These are phyloP conservation scores for Myxozyma neglecta DNA, from an alignment of 805 yeast genomes.

Conservation along the genomic window DNA sequence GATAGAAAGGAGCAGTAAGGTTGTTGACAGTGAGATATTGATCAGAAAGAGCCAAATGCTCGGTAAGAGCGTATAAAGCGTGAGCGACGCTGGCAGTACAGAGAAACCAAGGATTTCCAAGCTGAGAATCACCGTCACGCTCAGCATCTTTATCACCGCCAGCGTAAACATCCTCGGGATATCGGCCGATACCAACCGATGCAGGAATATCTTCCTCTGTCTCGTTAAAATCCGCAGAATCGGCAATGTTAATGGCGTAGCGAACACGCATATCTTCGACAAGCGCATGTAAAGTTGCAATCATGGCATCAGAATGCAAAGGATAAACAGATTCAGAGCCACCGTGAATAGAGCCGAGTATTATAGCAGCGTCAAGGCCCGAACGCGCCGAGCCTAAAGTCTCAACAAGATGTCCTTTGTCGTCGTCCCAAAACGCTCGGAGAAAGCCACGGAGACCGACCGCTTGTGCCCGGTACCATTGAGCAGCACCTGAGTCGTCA, in stretches of 20 bases:
- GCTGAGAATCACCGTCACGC: conserved; percentile 57
- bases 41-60: conserved; percentile 32
- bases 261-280: conserved; percentile 67
- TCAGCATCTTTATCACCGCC: conserved; percentile 28
- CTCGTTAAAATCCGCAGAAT: conserved; percentile 20
- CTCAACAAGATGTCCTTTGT: conserved; percentile 62
- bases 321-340: conserved; percentile 33
- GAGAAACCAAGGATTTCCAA: conserved; percentile 94
- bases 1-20: conserved; percentile 29
- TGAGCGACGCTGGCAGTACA: conserved; percentile 43
- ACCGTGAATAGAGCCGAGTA: conserved; percentile 50
- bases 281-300: conserved; percentile 55
- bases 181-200: conserved; percentile 81
- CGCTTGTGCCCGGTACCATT: conserved; percentile 28
- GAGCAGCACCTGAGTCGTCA: conserved; percentile 34
- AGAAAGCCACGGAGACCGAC: conserved; percentile 17
- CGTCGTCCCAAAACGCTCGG: conserved; percentile 30
- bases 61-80: conserved; percentile 37
- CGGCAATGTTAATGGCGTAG: conserved; percentile 65
- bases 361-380: conserved; percentile 78
- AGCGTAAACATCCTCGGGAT: conserved; percentile 88
- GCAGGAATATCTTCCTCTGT: conserved; percentile 10
- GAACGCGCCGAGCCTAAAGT: conserved; percentile 61
- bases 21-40: conserved; percentile 13
- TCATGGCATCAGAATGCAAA: conserved; percentile 37